A percentile compares a stretch with the other conserved stretches of the same genome.
phyloP scores from a whole-genome alignment of 2,329 filamentous ascomycete species.

The Botrytis aclada region DNA sequence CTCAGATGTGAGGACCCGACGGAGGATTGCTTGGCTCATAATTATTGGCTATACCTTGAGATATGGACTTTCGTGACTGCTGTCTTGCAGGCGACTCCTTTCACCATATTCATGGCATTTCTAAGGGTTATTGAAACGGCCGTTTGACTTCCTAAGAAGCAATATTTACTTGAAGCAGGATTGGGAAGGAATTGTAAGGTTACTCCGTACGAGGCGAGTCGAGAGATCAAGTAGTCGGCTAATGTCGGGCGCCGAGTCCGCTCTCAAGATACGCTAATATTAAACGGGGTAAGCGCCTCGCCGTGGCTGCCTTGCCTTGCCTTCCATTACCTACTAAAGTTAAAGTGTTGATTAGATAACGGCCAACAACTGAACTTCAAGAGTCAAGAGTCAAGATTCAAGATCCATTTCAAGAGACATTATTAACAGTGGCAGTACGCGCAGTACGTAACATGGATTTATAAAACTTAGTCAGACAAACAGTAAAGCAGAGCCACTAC shows the following conservation, averaged over 20 bases:
- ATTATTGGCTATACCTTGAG: not conserved
- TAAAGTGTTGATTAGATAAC: not conserved
- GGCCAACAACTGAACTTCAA: not conserved
- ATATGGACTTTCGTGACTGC: not conserved
- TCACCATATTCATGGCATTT: not conserved
- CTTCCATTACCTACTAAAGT: not conserved
- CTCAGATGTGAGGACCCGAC: not conserved
- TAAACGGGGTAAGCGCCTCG: not conserved
- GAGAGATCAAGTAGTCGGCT: not conserved
- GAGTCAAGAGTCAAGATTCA: not conserved
- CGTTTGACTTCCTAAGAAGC: not conserved
- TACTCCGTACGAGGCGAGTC: not conserved
- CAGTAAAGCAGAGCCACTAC: not conserved
- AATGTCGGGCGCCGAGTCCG: not conserved
- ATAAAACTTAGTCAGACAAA: conserved; percentile 3
- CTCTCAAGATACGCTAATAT: not conserved
- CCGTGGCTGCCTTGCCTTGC: not conserved
- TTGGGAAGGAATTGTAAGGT: not conserved
- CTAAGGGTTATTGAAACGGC: not conserved
- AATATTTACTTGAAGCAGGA: not conserved
- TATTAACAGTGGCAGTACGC: not conserved
- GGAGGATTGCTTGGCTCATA: not conserved
- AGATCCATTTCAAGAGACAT: not conserved
- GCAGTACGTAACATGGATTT: not conserved
- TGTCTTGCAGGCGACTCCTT: not conserved